Conservation (phyloP, 78 protist genomes). For the Dictyostelium brefeldianum region DNA sequence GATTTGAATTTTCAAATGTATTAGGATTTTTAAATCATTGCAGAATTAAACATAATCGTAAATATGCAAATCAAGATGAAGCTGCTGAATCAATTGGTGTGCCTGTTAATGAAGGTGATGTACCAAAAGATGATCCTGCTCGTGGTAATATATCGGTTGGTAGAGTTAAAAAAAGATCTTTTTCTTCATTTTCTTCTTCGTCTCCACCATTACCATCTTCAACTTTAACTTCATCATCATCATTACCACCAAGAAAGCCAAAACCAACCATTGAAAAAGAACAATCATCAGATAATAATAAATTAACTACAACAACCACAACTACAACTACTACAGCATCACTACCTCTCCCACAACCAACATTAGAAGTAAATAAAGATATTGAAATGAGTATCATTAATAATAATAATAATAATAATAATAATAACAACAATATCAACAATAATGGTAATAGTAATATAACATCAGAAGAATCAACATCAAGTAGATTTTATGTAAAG, state of each 20-base stretch:
- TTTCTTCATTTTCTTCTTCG: too few species aligned
- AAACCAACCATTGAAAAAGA: too few species aligned
- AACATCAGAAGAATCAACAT: background rate
- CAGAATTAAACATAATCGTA: conserved; percentile 9
- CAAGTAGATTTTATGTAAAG: conserved; percentile 29
- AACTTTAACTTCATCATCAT: too few species aligned
- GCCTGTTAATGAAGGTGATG: conserved; percentile 9
- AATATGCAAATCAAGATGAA: conserved; percentile 17
- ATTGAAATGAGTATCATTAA: background rate
- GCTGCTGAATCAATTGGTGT: conserved; percentile 5
- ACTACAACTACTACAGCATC: background rate
- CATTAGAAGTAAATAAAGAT: background rate
- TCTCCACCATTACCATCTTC: too few species aligned
- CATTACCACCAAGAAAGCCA: too few species aligned
- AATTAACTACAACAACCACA: background rate
- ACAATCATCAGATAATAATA: too few species aligned
- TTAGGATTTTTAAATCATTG: conserved; percentile 51
- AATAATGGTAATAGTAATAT: background rate
- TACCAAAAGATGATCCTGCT: conserved; percentile 63
- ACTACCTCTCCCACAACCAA: too few species aligned
- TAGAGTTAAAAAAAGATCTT: too few species aligned
- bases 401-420: background rate
- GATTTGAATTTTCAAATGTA: conserved; percentile 7
- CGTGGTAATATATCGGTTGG: background rate
- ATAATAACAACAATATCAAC: background rate